A percentile compares a stretch with the other conserved stretches of the same genome.
These are phyloP conservation scores for Picea engelmannii DNA, from an alignment of 83 land plant species.

Conservation along the genomic window DNA sequence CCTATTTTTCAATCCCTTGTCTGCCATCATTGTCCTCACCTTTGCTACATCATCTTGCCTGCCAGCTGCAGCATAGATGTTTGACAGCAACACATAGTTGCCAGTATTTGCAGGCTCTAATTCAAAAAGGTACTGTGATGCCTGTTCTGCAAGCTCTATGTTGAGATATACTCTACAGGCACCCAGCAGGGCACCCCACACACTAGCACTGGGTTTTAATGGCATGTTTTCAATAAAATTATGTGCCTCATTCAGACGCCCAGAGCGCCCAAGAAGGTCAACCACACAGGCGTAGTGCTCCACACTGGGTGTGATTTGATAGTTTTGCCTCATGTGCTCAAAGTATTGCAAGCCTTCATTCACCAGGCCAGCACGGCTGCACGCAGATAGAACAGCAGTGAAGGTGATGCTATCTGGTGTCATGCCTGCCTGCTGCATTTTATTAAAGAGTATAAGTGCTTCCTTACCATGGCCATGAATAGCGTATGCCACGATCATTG, in stretches of 20 bases:
- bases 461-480: background rate
- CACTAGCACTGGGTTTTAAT: background rate
- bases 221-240: background rate
- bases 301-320: background rate
- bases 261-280: background rate
- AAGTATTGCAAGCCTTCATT: background rate
- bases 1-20: no score
- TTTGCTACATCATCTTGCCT: background rate
- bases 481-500: background rate
- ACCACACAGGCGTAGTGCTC: background rate
- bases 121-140: background rate
- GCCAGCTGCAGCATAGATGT: background rate
- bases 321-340: background rate
- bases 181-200: slow-evolving; percentile 1
- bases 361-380: background rate
- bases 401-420: background rate
- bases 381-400: background rate
- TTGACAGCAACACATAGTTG: background rate
- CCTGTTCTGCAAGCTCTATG: background rate
- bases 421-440: background rate
- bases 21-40: background rate
- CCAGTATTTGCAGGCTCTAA: background rate
- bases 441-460: background rate
- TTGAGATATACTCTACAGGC: background rate
- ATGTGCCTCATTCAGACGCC: background rate